Evolutionary conservation across 1,284 basidiomycete species (phyloP), one percentile per base, ranked within the genome.

Genomic region (Flammula alnicola): DNA sequence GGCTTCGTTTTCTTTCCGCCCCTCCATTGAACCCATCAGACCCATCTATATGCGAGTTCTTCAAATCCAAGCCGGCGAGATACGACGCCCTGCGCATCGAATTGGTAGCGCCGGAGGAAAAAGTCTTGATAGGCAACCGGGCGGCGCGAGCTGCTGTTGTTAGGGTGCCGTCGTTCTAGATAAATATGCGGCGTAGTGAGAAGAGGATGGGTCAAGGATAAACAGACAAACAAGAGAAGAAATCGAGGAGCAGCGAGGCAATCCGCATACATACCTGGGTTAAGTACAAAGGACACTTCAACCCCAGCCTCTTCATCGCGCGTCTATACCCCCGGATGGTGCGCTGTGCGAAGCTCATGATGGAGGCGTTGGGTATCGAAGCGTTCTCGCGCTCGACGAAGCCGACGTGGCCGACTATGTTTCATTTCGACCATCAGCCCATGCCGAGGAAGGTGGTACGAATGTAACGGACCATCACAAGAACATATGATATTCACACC

Each of bases 61-160:
- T 36, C 52, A 61, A 49, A 41, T 73, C 72, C 8, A 78, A 58
- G 0, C 74, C 72, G 0, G 79, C 74, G 9, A 83, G 68, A 60
- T 77, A 81, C 5, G 75, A 76, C 2, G 80, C 80, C 1, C 80
- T 80, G 35, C 80, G 68, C 80, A 84, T 84, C 1, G 79, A 81
- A 61, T 84, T 84, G 16, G 81, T 84, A 1, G 80, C 76, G 4
- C 81, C 81, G 6, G 76, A 79, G 0, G 76, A 75, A 62, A 83
- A 84, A 0, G 81, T 84, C 38, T 76, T 71, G 55, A 84, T 79
- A 0, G 81, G 81, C 14, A 83, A 63, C 1, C 64, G 63, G 1
- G 76, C 77, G 0, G 79, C 81, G 31, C 75, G 66, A 1, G 68
- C 64, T 11, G 75, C 76, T 0, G 70, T 73, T 2, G 77, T 74